phyloP scores from a whole-genome alignment of 805 yeast genomes.

The Komagataella pastoris region DNA sequence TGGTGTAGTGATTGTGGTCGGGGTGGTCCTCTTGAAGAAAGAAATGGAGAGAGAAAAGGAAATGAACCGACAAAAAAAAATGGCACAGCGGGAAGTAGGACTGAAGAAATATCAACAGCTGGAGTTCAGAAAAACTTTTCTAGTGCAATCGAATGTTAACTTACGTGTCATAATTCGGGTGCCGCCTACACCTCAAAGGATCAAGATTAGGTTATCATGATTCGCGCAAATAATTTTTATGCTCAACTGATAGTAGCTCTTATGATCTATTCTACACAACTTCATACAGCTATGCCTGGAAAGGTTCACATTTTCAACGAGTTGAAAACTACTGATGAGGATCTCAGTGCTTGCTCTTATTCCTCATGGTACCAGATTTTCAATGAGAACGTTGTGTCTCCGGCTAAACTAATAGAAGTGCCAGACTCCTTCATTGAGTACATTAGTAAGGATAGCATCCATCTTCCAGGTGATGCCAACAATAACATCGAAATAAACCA shows the following conservation, averaged over 20 bases:
- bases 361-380: constrained; percentile 49
- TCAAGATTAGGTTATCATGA: background rate
- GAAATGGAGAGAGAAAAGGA: background rate
- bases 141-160: background rate
- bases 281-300: constrained; percentile 1
- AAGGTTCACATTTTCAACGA: constrained; percentile 11
- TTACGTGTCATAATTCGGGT: background rate
- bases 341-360: constrained; percentile 37
- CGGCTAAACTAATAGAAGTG: constrained; percentile 34
- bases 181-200: background rate
- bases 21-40: background rate
- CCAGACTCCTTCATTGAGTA: constrained; percentile 48
- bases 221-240: background rate
- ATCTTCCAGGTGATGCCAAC: constrained; percentile 33
- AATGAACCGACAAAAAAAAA: background rate
- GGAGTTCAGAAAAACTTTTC: no score
- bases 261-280: background rate
- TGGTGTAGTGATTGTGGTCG: background rate
- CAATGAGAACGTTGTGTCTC: constrained; percentile 29
- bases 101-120: background rate
- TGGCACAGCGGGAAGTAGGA: background rate
- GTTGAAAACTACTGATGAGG: constrained; percentile 18
- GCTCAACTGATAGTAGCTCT: no score
- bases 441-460: constrained; percentile 55
- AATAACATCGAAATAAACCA: constrained; percentile 24